Evolutionary conservation across 2,329 filamentous ascomycete genomes (phyloP), one percentile per base, ranked within the genome.

Genomic region (Zymoseptoria ardabiliae): DNA sequence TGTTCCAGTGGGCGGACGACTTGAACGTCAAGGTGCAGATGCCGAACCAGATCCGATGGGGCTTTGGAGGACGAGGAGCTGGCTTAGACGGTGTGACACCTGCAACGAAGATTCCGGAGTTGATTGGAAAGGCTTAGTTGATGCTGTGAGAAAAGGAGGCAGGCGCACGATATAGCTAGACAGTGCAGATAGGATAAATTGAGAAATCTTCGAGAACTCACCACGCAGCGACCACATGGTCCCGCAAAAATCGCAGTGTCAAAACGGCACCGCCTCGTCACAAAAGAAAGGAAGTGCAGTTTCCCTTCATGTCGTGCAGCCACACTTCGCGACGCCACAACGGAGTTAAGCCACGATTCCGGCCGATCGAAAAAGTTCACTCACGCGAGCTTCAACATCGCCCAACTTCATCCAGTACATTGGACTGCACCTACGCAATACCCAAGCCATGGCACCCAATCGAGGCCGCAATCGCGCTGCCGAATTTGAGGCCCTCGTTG

Each of bases 21-120:
- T 77, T 96, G 30, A 85, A 83, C 9, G 85, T 92, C 3, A 77
- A 84, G 59, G 84, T 92, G 4, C 78, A 86, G 66, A 87, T 87
- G 83, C 84, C 91, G 0, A 84, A 85, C 64, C 90, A 95, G 74
- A 85, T 85, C 54, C 73, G 81, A n/a, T 85, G 82, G 82, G 81
- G 80, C 9, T 83, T 84, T 62, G 77, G 73, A 17, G 78, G 78
- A 2, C 67, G 79, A 35, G 78, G 77, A 60, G 35, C 35, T 45
- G 17, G 35, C 7, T 22, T 10, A 50, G 53, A 57, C 25, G 48
- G 50, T 52, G 56, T 17, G 11, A 57, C 23, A 28, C 50, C 56
- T 8, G 50, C 50, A 9, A 52, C 50, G 8, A 50, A 57, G 56
- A 23, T 57, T 11, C 56, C 56, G 17, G 56, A 57, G 23, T 20